Conservation (phyloP, 768 basidiomycete genomes). For the Serendipita sp. region DNA sequence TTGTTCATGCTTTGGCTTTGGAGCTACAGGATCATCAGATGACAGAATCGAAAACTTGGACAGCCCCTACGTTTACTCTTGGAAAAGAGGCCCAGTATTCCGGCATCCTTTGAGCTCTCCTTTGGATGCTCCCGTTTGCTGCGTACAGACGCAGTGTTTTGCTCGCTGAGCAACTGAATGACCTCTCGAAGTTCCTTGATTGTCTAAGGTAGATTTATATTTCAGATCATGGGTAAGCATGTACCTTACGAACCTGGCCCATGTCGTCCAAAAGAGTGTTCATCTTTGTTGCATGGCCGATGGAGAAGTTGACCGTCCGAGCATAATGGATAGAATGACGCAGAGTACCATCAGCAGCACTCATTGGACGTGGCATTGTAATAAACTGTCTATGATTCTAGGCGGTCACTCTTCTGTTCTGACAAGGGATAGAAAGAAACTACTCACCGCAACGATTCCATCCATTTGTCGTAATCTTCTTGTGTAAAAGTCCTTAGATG, state of each 20-base stretch:
- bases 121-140: constrained; percentile 13
- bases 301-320: constrained; percentile 23
- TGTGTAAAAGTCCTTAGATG: constrained; percentile 60
- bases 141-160: constrained; percentile 3
- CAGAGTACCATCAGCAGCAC: constrained; percentile 21
- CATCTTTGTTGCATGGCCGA: constrained; percentile 32
- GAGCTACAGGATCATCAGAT: constrained; percentile 12
- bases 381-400: constrained; percentile 40
- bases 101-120: constrained; percentile 19
- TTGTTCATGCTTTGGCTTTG: constrained; percentile 2
- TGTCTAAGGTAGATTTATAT: constrained; percentile 6
- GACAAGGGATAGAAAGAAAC: neutral
- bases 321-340: constrained; percentile 21
- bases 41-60: constrained; percentile 7
- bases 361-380: constrained; percentile 19
- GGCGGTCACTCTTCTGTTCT: neutral
- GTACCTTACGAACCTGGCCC: constrained; percentile 27
- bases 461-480: constrained; percentile 55
- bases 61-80: constrained; percentile 33
- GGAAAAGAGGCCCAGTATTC: constrained; percentile 38
- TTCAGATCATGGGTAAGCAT: neutral
- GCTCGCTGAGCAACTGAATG: neutral
- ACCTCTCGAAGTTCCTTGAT: constrained; percentile 3
- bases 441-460: constrained; percentile 51
- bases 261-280: constrained; percentile 48